Evolutionary conservation across 2,329 filamentous ascomycete genomes (phyloP).

Genomic region (Lasiodiplodia hormozganensis): DNA sequence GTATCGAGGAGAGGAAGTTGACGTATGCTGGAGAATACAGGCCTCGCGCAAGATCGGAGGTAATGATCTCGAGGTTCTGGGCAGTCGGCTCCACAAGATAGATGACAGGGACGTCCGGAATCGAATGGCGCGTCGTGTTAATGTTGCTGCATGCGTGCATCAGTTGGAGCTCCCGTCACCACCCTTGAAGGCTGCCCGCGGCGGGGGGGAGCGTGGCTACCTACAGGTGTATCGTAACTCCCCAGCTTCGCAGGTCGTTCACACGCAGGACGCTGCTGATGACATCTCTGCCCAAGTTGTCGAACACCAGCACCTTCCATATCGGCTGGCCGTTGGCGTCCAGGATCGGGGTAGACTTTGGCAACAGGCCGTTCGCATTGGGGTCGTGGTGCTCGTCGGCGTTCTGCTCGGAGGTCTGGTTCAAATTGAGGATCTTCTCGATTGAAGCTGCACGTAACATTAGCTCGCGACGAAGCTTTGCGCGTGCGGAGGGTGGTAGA

Average conservation of each 20-base stretch:
- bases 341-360: slow-evolving; percentile 78
- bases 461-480: slow-evolving; percentile 25
- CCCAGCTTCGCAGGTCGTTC: slow-evolving; percentile 89
- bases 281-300: slow-evolving; percentile 88
- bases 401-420: slow-evolving; percentile 66
- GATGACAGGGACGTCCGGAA: slow-evolving; percentile 94
- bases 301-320: slow-evolving; percentile 98
- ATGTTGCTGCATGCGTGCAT: slow-evolving; percentile 66
- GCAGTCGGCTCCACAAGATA: slow-evolving; percentile 92
- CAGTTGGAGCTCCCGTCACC: slow-evolving; percentile 10
- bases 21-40: slow-evolving; percentile 94
- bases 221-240: slow-evolving; percentile 98
- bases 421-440: slow-evolving; percentile 94
- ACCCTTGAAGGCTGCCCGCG: neutral
- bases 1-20: slow-evolving; percentile 95
- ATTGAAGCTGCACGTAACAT: slow-evolving; percentile 72
- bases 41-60: slow-evolving; percentile 81
- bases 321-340: slow-evolving; percentile 89
- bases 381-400: slow-evolving; percentile 68
- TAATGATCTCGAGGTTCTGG: slow-evolving; percentile 82
- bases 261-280: slow-evolving; percentile 96
- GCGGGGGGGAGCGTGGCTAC: slow-evolving; percentile 54
- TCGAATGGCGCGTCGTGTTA: slow-evolving; percentile 80
- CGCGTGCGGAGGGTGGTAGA: slow-evolving; percentile 33
- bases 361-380: slow-evolving; percentile 66